Conservation (phyloP, 2,329 filamentous ascomycete species). For the Coniella lustricola region DNA sequence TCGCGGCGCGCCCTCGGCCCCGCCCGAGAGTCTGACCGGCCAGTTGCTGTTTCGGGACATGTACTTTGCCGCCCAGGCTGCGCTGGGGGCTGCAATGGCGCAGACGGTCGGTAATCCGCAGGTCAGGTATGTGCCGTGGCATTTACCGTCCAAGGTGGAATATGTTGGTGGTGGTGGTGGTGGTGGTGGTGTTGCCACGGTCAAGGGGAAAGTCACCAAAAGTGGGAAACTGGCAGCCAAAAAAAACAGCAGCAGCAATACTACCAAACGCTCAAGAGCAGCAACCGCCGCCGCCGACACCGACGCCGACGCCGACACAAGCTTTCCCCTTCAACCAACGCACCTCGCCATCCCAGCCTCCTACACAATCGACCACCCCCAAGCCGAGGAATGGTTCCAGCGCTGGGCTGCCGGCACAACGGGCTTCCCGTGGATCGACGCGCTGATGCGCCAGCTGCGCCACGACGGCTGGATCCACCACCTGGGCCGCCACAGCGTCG, state of each 20-base stretch:
- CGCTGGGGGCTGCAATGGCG: slow-evolving; percentile 54
- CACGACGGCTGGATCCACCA: slow-evolving; percentile 76
- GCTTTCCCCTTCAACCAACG: neutral
- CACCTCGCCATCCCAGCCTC: slow-evolving; percentile 29
- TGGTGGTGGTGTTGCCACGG: too few species aligned
- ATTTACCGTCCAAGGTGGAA: slow-evolving; percentile 54
- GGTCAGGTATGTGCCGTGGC: slow-evolving; percentile 73
- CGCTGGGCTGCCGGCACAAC: slow-evolving; percentile 64
- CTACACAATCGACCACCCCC: slow-evolving; percentile 55
- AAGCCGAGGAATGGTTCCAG: slow-evolving; percentile 59
- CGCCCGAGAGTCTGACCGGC: slow-evolving; percentile 63
- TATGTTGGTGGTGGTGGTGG: slow-evolving; percentile 18
- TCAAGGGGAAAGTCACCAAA: slow-evolving; percentile 35
- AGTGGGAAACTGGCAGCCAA: slow-evolving; percentile 21
- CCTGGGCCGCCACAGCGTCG: slow-evolving; percentile 68
- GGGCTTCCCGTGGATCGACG: slow-evolving; percentile 76
- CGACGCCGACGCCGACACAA: too few species aligned
- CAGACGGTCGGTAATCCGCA: slow-evolving; percentile 60
- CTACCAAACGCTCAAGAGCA: too few species aligned
- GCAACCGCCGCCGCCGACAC: too few species aligned
- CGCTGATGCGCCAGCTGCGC: slow-evolving; percentile 67
- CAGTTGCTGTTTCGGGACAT: slow-evolving; percentile 75
- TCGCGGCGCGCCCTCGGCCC: slow-evolving; percentile 48
- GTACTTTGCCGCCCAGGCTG: slow-evolving; percentile 73
- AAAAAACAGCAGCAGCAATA: too few species aligned